A percentile compares a stretch with the other conserved stretches of the same genome.
phyloP scores from a whole-genome alignment of 345 rosid species.

The Excoecaria cochinchinensis region DNA sequence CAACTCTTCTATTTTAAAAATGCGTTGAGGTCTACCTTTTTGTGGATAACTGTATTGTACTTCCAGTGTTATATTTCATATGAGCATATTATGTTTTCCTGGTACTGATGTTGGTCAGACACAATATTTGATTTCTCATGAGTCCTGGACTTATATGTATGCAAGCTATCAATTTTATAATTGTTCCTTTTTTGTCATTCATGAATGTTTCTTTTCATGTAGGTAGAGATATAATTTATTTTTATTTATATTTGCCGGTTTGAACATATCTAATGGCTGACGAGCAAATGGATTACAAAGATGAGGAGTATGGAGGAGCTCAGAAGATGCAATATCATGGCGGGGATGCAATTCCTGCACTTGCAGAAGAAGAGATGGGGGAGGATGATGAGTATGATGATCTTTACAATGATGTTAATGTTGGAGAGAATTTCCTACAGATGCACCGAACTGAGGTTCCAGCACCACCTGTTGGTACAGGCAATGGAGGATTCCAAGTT shows the following conservation, averaged over 20 bases:
- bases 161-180: no score
- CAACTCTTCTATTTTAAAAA: no score
- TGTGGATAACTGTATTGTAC: no score
- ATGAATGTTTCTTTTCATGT: slow-evolving; percentile 2
- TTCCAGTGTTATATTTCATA: background rate
- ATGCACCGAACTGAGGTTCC: slow-evolving; percentile 56
- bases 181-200: background rate
- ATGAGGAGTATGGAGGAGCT: slow-evolving; percentile 53
- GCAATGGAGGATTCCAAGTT: slow-evolving; percentile 40
- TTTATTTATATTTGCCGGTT: slow-evolving; percentile 34
- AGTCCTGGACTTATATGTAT: background rate
- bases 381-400: slow-evolving; percentile 88
- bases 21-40: no score
- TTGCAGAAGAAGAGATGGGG: slow-evolving; percentile 73
- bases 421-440: slow-evolving; percentile 71
- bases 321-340: slow-evolving; percentile 65
- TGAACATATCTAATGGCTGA: slow-evolving; percentile 51
- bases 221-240: slow-evolving; percentile 15
- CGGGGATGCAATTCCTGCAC: slow-evolving; percentile 77
- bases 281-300: slow-evolving; percentile 49
- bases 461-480: slow-evolving; percentile 30
- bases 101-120: background rate
- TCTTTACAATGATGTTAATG: slow-evolving; percentile 84
- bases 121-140: background rate
- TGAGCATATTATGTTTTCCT: background rate